Conservation (phyloP, 768 basidiomycete species). For the Lactarius hatsudake region DNA sequence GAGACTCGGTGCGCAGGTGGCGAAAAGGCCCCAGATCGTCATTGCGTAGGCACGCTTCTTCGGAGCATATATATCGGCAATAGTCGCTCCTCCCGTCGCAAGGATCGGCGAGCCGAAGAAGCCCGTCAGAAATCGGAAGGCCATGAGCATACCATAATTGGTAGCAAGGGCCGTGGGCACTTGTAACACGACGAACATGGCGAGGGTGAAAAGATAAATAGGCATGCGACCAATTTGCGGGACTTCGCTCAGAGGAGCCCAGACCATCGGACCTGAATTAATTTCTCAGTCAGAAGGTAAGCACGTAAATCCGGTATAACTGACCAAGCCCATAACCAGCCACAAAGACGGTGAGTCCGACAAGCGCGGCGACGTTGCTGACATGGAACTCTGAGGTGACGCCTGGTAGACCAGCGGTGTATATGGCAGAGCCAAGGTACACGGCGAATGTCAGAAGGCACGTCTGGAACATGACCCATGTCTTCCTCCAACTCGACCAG, state of each 20-base stretch:
- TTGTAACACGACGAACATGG: conserved; percentile 36
- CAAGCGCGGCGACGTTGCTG: conserved; percentile 33
- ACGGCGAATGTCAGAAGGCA: conserved; percentile 36
- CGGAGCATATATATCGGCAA: conserved; percentile 31
- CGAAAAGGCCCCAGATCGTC: conserved; percentile 34
- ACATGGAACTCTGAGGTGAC: conserved; percentile 33
- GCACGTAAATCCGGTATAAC: neutral
- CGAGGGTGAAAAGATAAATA: conserved; percentile 36
- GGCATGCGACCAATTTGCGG: conserved; percentile 36
- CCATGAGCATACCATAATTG: conserved; percentile 35
- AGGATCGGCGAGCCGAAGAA: conserved; percentile 38
- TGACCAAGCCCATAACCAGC: conserved; percentile 30
- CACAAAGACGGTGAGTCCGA: conserved; percentile 35
- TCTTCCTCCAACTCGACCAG: conserved; percentile 34
- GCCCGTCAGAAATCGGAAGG: conserved; percentile 37
- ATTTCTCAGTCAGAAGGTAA: neutral
- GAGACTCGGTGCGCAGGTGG: conserved; percentile 33
- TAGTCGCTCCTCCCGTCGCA: conserved; percentile 35
- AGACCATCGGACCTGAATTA: conserved; percentile 32
- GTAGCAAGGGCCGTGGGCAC: conserved; percentile 36
- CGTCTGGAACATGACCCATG: conserved; percentile 36
- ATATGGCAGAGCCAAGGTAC: conserved; percentile 39
- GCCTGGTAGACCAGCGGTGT: conserved; percentile 33
- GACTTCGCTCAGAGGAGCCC: conserved; percentile 36
- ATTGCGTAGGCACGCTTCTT: conserved; percentile 32